Conservation (phyloP, 768 basidiomycete genomes). For the Paxillus involutus region DNA sequence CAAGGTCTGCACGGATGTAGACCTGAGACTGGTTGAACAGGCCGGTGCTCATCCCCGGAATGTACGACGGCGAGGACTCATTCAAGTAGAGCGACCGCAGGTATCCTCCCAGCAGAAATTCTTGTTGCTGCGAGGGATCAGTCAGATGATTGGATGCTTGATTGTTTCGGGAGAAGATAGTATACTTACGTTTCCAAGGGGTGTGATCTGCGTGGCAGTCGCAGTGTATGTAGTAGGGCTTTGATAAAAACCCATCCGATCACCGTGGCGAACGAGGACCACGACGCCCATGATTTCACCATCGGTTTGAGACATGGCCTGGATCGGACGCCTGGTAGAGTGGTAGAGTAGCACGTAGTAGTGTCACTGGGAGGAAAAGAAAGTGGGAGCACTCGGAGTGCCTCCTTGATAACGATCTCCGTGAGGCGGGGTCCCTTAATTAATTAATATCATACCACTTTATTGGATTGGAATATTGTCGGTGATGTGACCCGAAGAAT, state of each 20-base stretch:
- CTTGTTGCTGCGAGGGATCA: conserved; percentile 44
- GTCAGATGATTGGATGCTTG: not conserved
- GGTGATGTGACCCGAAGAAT: no score
- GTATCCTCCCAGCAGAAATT: conserved; percentile 53
- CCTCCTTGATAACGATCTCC: no score
- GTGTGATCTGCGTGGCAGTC: conserved; percentile 58
- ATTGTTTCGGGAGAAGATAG: not conserved
- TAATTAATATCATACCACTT: no score
- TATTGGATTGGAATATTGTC: no score
- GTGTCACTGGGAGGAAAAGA: no score
- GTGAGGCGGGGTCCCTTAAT: no score
- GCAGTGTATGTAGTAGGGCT: conserved; percentile 56
- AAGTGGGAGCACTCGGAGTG: no score
- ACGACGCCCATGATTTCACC: conserved; percentile 52
- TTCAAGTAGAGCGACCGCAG: conserved; percentile 57
- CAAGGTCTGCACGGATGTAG: conserved; percentile 61
- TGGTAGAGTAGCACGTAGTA: not conserved
- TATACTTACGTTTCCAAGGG: conserved; percentile 60
- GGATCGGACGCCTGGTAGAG: not conserved
- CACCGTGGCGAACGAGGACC: conserved; percentile 59
- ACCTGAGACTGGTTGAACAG: conserved; percentile 41
- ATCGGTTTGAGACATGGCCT: conserved; percentile 11
- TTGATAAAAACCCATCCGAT: conserved; percentile 68
- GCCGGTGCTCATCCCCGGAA: conserved; percentile 38
- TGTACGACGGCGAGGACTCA: conserved; percentile 50